These are phyloP conservation scores for Symbiodinium pilosum DNA, from an alignment of 73 alveolate genomes.

Conservation along the genomic window DNA sequence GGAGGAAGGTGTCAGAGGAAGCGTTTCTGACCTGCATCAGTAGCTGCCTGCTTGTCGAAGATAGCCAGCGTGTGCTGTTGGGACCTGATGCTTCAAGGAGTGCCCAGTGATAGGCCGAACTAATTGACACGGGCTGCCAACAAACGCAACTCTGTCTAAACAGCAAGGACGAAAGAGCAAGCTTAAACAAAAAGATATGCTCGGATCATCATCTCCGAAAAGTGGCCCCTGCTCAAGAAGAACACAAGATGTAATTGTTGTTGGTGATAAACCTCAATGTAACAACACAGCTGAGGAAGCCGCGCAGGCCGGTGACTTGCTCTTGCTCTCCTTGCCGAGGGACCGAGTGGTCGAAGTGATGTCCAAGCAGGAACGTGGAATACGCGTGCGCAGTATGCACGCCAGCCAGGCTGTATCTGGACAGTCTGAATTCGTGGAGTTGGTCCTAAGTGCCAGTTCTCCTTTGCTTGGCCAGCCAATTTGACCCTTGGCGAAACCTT, in stretches of 20 bases:
- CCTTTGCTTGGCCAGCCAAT: constrained; percentile 82
- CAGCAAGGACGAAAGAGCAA: background rate
- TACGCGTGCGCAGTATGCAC: constrained; percentile 76
- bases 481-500: background rate
- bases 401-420: constrained; percentile 56
- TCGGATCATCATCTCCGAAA: too few relatives aligned
- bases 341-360: constrained; percentile 81
- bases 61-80: too few relatives aligned
- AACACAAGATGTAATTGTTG: too few relatives aligned
- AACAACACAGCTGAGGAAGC: background rate
- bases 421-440: constrained; percentile 77
- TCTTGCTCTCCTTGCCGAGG: constrained; percentile 44
- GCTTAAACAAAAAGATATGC: too few relatives aligned
- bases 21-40: too few relatives aligned
- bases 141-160: too few relatives aligned
- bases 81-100: too few relatives aligned
- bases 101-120: too few relatives aligned
- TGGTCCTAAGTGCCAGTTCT: constrained; percentile 41
- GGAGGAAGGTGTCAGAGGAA: too few relatives aligned
- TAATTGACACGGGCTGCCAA: too few relatives aligned
- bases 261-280: background rate
- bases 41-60: too few relatives aligned
- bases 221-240: background rate
- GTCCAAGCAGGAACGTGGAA: constrained; percentile 76
- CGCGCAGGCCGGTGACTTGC: constrained; percentile 60